phyloP scores from a whole-genome alignment of 805 yeast genomes.

The Suhomyces kilbournensis region DNA sequence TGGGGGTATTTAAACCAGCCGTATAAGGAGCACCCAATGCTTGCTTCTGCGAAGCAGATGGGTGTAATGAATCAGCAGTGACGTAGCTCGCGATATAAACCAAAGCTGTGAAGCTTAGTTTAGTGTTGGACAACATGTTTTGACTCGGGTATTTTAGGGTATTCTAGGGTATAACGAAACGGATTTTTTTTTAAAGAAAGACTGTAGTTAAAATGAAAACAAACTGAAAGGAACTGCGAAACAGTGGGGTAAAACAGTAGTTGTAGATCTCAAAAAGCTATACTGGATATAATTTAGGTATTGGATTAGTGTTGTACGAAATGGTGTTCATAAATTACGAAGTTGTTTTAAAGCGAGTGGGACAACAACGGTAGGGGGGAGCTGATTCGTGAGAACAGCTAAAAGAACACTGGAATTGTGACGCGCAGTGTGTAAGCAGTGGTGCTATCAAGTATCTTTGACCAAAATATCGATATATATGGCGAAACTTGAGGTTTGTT shows the following conservation, averaged over 20 bases:
- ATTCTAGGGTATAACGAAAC: constrained; percentile 3
- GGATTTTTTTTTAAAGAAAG: constrained; percentile 17
- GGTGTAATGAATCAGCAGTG: not conserved
- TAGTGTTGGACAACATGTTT: constrained; percentile 5
- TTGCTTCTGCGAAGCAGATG: not conserved
- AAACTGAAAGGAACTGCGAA: not conserved
- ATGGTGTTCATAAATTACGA: not conserved
- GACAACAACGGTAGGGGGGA: not conserved
- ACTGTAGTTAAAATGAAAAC: constrained; percentile 19
- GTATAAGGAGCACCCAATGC: not conserved
- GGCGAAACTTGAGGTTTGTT: not conserved
- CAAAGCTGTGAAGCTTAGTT: constrained; percentile 8
- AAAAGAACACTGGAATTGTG: not conserved
- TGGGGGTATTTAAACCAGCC: not conserved
- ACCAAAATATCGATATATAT: not conserved
- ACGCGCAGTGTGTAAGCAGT: not conserved
- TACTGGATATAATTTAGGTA: not conserved
- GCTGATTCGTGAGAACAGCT: not conserved
- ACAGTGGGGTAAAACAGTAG: not conserved
- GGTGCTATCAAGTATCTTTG: not conserved
- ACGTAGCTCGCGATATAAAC: constrained; percentile 2
- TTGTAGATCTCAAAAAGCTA: not conserved
- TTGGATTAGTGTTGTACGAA: not conserved
- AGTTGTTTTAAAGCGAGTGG: not conserved
- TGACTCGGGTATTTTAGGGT: not conserved